Evolutionary conservation across 2,329 filamentous ascomycete species (phyloP).

Genomic region (Davidsoniella virescens): DNA sequence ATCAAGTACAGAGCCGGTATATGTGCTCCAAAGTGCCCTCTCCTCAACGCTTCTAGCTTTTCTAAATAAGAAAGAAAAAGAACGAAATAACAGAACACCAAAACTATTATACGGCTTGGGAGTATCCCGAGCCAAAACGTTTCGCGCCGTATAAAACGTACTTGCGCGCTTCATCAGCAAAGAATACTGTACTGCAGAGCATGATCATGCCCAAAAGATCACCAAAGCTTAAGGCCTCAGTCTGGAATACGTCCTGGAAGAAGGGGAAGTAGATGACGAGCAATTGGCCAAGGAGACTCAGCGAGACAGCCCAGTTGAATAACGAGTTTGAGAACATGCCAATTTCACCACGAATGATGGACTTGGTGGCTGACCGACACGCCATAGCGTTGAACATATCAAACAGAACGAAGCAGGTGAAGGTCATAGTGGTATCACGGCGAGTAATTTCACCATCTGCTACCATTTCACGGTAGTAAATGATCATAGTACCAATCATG

Average conservation of each 20-base stretch:
- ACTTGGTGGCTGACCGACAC: constrained; percentile 83
- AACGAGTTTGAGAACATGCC: constrained; percentile 73
- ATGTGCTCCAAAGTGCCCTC: too few relatives aligned
- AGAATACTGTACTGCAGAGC: constrained; percentile 82
- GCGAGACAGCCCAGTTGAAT: constrained; percentile 89
- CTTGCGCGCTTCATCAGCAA: constrained; percentile 84
- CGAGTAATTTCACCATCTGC: constrained; percentile 68
- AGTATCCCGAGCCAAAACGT: constrained; percentile 41
- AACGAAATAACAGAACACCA: neutral
- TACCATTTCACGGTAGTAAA: constrained; percentile 85
- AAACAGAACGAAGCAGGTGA: constrained; percentile 96
- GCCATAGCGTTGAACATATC: constrained; percentile 98
- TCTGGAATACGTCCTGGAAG: constrained; percentile 90
- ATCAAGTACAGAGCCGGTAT: too few relatives aligned
- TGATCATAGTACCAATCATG: constrained; percentile 77
- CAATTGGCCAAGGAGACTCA: constrained; percentile 70
- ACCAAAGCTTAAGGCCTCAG: constrained; percentile 58
- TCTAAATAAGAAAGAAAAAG: neutral
- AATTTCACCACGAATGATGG: constrained; percentile 71
- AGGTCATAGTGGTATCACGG: constrained; percentile 97
- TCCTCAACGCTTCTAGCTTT: too few relatives aligned
- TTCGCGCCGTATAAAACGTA: constrained; percentile 47
- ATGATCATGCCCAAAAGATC: constrained; percentile 60
- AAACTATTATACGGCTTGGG: constrained; percentile 11
- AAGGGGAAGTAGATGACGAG: constrained; percentile 91